Evolutionary conservation across 2,329 filamentous ascomycete genomes (phyloP), one percentile per base, ranked within the genome.

Genomic region (Leptographium lundbergii): DNA sequence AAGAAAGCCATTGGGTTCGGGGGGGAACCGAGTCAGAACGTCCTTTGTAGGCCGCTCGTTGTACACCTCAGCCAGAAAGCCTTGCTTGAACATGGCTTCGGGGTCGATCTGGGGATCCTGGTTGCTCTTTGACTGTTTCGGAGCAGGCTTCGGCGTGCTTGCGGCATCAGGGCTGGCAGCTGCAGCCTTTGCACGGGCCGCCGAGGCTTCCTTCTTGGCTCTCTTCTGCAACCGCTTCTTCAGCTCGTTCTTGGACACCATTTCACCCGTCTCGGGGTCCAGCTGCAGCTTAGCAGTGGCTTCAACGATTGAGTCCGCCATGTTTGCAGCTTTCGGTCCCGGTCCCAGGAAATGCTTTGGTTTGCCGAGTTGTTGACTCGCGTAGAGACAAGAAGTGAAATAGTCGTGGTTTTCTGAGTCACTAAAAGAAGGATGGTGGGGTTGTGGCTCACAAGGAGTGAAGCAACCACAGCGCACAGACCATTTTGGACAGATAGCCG

Each of bases 1-100:
- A 11, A 96, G 81, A 70, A 87, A 96, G 58, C 92, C 94, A 71
- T 97, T 97, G 54, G 94, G 94, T 73, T 92, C 88, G 24, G 88
- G 88, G 2, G 88, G 88, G 68, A 92, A 91, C 65, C 88, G 83
- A 4, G 87, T 91, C 55, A 86, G 72, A 24, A 86, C 83, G 17
- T 76, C 73, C 64, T 80, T 81, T 52, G 77, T 75, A 2, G 85
- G 84, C 55, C 83, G 79, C 71, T 87, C 81, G 62, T 85, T 81
- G 73, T 85, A 89, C 34, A 91, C 86, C 4, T 86, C 82, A 57
- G 80, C 77, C 42, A 91, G 78, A 73, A 90, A 92, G 47, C 88
- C 88, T 67, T 84, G 80, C 73, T 89, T 88, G 77, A 91, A 92
- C 81, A 91, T 91, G 64, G 80, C 77, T 62, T 88, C 79, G 0